Evolutionary conservation across 1,284 basidiomycete genomes (phyloP).

Genomic region (Leccinum cinnamomeum): DNA sequence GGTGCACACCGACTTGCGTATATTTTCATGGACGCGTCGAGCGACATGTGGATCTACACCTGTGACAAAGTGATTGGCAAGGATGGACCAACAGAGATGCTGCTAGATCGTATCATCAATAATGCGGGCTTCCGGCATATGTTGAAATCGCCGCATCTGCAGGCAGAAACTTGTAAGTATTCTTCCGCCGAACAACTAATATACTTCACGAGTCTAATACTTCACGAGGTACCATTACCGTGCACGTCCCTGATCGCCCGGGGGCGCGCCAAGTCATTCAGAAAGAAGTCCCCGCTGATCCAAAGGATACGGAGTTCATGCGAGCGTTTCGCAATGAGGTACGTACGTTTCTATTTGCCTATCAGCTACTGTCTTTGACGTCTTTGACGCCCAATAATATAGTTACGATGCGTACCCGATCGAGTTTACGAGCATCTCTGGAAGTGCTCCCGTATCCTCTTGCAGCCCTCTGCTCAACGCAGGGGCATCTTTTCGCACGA

Average conservation of each 20-base stretch:
- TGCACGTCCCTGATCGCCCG: neutral
- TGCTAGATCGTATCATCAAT: neutral
- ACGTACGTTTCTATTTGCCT: neutral
- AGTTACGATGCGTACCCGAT: neutral
- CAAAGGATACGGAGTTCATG: neutral
- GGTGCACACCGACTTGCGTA: neutral
- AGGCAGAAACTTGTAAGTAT: neutral
- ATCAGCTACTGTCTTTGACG: neutral
- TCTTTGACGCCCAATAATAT: neutral
- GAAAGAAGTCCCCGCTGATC: neutral
- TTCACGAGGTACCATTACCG: neutral
- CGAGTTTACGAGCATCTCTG: neutral
- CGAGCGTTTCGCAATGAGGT: neutral
- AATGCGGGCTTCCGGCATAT: neutral
- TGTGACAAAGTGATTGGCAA: neutral
- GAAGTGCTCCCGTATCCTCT: neutral
- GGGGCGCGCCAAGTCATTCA: neutral
- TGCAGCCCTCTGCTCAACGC: neutral
- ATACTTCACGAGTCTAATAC: neutral
- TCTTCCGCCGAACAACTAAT: neutral
- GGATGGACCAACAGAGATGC: neutral
- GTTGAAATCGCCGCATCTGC: neutral
- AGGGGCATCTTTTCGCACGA: neutral
- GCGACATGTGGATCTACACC: neutral
- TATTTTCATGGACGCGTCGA: neutral